phyloP scores from a whole-genome alignment of 768 basidiomycete genomes.

The Kondoa subrosea region DNA sequence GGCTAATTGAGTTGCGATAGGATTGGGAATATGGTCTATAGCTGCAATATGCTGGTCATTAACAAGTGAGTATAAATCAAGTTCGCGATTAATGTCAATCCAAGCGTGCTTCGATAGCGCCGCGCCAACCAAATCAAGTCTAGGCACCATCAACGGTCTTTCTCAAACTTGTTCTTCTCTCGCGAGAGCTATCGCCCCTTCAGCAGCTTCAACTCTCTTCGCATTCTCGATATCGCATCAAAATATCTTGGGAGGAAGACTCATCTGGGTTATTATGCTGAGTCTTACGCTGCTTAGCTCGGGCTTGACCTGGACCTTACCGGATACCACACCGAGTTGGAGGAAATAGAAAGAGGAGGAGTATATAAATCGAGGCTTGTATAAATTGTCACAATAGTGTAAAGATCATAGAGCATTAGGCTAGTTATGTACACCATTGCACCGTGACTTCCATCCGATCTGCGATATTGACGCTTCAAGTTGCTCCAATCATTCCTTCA shows the following conservation, averaged over 20 bases:
- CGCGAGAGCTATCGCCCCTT: conserved; percentile 6
- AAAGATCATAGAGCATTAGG: no score
- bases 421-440: no score
- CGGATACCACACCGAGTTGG: neutral
- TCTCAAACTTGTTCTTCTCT: conserved; percentile 12
- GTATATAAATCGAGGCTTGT: no score
- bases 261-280: conserved; percentile 13
- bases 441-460: no score
- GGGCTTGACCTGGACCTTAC: neutral
- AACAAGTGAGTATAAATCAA: no score
- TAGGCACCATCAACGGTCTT: conserved; percentile 15
- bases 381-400: no score
- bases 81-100: no score
- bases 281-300: neutral
- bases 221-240: conserved; percentile 10
- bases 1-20: conserved; percentile 1
- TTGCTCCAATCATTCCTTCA: no score
- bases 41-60: neutral
- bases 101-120: conserved; percentile 12
- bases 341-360: neutral
- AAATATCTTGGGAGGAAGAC: conserved; percentile 7
- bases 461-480: no score
- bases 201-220: conserved; percentile 13
- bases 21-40: neutral
- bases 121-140: neutral